Evolutionary conservation across 2,329 filamentous ascomycete species (phyloP).

Genomic region (Blastomyces silverae): DNA sequence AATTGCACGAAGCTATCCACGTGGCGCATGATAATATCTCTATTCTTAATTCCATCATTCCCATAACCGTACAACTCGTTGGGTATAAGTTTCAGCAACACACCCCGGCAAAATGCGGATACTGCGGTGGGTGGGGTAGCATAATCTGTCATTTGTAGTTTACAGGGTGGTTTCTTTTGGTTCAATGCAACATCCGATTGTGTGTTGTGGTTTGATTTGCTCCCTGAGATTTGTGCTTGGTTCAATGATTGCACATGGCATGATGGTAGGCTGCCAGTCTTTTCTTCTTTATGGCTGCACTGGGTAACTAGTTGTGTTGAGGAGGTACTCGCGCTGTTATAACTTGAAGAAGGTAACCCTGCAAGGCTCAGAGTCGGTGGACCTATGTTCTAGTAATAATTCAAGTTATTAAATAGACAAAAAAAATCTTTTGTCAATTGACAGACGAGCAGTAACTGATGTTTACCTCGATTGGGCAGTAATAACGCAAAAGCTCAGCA

Average conservation of each 20-base stretch:
- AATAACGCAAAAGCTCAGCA: slow-evolving; percentile 65
- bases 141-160: slow-evolving; percentile 53
- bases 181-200: slow-evolving; percentile 16
- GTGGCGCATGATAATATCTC: slow-evolving; percentile 53
- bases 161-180: slow-evolving; percentile 20
- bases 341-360: slow-evolving; percentile 14
- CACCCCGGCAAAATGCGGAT: slow-evolving; percentile 79
- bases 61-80: slow-evolving; percentile 64
- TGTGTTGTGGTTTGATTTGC: slow-evolving; percentile 7
- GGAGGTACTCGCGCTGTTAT: not conserved
- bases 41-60: slow-evolving; percentile 53
- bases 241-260: not conserved
- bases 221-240: slow-evolving; percentile 12
- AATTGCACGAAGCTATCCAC: slow-evolving; percentile 73
- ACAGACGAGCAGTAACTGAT: not conserved
- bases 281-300: not conserved
- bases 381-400: not conserved
- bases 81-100: slow-evolving; percentile 66
- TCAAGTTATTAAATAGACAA: not conserved
- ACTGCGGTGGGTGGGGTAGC: slow-evolving; percentile 63
- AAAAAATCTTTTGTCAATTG: not conserved
- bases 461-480: slow-evolving; percentile 59
- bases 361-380: slow-evolving; percentile 20
- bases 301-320: slow-evolving; percentile 1
- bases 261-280: not conserved